A percentile compares a stretch with the other conserved stretches of the same genome.
phyloP scores from a whole-genome alignment of 2,329 filamentous ascomycete species.

The Neofusicoccum cordaticola region DNA sequence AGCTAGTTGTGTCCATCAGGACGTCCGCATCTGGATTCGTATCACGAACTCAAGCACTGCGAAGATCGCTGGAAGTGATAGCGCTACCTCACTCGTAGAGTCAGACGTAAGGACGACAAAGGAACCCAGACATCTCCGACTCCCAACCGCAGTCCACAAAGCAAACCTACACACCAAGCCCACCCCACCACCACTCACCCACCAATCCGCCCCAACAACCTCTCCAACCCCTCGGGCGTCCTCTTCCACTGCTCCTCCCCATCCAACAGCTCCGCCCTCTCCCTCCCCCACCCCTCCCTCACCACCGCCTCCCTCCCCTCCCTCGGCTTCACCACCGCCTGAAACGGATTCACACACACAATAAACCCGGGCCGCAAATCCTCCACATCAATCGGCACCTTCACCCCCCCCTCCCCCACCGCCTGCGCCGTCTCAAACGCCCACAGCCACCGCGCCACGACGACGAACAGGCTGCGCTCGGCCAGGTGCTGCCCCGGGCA shows the following conservation, averaged over 20 bases:
- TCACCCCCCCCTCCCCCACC: background rate
- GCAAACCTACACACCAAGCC: too few species aligned
- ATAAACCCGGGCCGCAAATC: constrained; percentile 19
- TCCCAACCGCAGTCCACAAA: too few species aligned
- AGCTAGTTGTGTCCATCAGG: too few species aligned
- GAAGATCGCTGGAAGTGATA: too few species aligned
- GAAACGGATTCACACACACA: constrained; percentile 20
- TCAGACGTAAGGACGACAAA: too few species aligned
- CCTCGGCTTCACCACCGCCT: constrained; percentile 22
- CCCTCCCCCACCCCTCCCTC: constrained; percentile 22
- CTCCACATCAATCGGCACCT: background rate
- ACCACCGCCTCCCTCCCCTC: constrained; percentile 9
- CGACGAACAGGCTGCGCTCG: constrained; percentile 14
- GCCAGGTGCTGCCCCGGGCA: constrained; percentile 16
- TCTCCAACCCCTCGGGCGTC: constrained; percentile 21
- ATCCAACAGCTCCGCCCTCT: constrained; percentile 18
- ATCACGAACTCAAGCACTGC: too few species aligned
- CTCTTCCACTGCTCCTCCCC: constrained; percentile 23
- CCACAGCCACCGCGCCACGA: constrained; percentile 12
- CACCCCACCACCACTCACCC: background rate
- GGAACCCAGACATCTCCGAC: too few species aligned
- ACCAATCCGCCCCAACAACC: background rate
- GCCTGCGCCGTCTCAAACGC: constrained; percentile 9
- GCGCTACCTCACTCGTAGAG: too few species aligned
- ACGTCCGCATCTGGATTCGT: too few species aligned